Conservation (phyloP, 139 green algal species). For the Closterium sp. region DNA sequence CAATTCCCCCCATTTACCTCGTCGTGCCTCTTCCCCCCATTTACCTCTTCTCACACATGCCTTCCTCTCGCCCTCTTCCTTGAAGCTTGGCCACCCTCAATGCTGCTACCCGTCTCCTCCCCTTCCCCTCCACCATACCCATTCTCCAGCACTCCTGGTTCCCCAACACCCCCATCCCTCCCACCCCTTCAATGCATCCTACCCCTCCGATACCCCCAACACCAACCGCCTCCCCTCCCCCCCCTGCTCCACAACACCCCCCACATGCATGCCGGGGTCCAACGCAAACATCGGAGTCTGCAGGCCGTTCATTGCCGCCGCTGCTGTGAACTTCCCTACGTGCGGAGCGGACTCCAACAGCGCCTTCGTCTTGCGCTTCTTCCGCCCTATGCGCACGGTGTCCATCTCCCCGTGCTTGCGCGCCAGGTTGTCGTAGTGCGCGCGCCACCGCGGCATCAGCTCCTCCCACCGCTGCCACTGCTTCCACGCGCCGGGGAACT, state of each 20-base stretch:
- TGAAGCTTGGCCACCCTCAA: not conserved
- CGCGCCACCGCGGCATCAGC: not conserved
- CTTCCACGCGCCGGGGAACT: not conserved
- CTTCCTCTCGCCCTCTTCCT: not conserved
- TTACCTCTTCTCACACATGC: not conserved
- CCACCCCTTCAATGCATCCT: not conserved
- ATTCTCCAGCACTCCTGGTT: not conserved
- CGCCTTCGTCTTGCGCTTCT: not conserved
- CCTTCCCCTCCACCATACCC: not conserved
- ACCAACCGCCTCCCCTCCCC: not conserved
- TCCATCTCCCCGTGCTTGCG: not conserved
- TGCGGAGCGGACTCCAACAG: not conserved
- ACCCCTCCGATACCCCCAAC: not conserved
- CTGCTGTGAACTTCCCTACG: not conserved
- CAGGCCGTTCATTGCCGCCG: not conserved
- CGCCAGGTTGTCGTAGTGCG: not conserved
- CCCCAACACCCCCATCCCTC: not conserved
- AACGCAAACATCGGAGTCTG: not conserved
- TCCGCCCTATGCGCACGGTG: not conserved
- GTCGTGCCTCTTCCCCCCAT: not conserved
- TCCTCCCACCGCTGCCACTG: not conserved
- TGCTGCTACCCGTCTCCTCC: not conserved
- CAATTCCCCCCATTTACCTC: not conserved
- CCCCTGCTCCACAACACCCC: not conserved
- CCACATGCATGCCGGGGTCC: not conserved